Conservation (phyloP, 441 rosid species). For the Aquilaria agallochum region DNA sequence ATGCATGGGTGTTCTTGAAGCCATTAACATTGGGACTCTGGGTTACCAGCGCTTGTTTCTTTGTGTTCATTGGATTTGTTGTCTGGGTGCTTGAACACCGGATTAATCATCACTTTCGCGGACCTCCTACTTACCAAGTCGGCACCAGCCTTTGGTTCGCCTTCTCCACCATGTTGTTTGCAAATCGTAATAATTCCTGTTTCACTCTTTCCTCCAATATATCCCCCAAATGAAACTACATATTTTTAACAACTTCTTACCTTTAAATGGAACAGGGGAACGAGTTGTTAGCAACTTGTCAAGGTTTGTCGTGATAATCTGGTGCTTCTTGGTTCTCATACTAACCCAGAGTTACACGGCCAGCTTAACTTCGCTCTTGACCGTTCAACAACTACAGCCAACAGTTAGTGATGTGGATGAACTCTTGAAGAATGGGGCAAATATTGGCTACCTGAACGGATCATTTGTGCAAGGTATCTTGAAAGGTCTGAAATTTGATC, state of each 20-base stretch:
- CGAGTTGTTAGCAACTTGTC: conserved; percentile 34
- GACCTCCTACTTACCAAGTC: conserved; percentile 24
- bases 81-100: conserved; percentile 41
- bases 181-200: conserved; percentile 27
- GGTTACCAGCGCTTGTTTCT: conserved; percentile 20
- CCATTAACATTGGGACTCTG: conserved; percentile 31
- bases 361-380: conserved; percentile 43
- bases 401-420: conserved; percentile 13
- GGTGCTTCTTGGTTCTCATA: conserved; percentile 38
- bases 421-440: conserved; percentile 22
- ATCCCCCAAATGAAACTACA: neutral
- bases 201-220: neutral
- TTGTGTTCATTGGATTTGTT: conserved; percentile 24
- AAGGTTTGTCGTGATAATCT: conserved; percentile 34
- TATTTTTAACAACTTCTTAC: neutral
- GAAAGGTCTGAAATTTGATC: conserved; percentile 5
- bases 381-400: conserved; percentile 37
- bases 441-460: conserved; percentile 35
- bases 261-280: conserved; percentile 27
- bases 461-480: conserved; percentile 31
- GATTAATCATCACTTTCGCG: conserved; percentile 25
- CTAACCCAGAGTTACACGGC: conserved; percentile 51
- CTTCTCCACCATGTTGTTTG: conserved; percentile 37
- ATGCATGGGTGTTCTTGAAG: conserved; percentile 26
- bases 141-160: conserved; percentile 35